Conservation (phyloP, 192 early-diverging fungal genomes). For the Mortierella antarctica region DNA sequence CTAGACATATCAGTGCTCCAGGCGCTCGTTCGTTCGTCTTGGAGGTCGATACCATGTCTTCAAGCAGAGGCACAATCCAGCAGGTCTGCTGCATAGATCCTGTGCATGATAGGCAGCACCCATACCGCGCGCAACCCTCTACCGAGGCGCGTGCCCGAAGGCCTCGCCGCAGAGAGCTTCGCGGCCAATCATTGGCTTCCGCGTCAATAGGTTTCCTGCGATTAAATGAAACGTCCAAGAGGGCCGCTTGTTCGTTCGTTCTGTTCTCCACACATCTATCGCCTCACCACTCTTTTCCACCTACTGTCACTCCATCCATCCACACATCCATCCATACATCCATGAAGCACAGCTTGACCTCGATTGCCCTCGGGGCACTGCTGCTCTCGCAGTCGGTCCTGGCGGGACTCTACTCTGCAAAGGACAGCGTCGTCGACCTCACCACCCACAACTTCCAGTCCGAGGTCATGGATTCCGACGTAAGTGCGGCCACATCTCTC, state of each 20-base stretch:
- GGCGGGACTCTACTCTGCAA: conserved; percentile 63
- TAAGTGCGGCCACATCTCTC: conserved; percentile 28
- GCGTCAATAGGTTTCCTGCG: conserved; percentile 16
- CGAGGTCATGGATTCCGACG: conserved; percentile 76
- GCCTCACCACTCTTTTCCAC: background rate
- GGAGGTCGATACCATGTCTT: no score
- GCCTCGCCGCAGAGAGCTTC: background rate
- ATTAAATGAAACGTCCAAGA: background rate
- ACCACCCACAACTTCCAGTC: conserved; percentile 69
- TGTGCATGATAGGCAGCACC: no score
- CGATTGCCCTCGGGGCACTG: conserved; percentile 47
- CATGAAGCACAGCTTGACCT: conserved; percentile 51
- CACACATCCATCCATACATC: background rate
- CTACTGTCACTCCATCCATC: background rate
- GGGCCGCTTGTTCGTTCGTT: background rate
- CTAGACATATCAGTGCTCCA: no score
- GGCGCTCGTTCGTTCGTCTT: no score
- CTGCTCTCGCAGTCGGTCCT: conserved; percentile 46
- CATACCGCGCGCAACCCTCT: no score
- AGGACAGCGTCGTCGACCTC: conserved; percentile 63
- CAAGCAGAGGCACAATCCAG: no score
- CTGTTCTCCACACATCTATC: conserved; percentile 12
- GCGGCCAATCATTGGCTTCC: conserved; percentile 43
- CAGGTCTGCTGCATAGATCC: no score
- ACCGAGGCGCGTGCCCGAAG: background rate